A percentile compares a stretch with the other conserved stretches of the same genome.
Conservation (phyloP, 495 filamentous ascomycete species). For the Aspergillus cavernicola region DNA sequence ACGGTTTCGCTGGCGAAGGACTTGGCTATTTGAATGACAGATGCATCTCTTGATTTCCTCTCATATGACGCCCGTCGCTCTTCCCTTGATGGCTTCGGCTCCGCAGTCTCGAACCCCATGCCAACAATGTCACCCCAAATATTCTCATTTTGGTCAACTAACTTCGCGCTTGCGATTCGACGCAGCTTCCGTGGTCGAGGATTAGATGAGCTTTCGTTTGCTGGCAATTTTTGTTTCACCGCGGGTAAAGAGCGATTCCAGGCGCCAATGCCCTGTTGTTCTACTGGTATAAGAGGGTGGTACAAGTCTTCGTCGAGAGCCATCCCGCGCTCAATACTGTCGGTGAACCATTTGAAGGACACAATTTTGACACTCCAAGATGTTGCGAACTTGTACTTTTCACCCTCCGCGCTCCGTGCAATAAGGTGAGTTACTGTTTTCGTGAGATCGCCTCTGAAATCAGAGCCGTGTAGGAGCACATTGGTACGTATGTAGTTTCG, state of each 20-base stretch:
- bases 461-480: slow-evolving; percentile 65
- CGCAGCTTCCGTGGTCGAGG: slow-evolving; percentile 62
- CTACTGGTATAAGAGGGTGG: slow-evolving; percentile 62
- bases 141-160: slow-evolving; percentile 72
- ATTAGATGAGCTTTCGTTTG: slow-evolving; percentile 26
- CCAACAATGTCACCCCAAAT: slow-evolving; percentile 88
- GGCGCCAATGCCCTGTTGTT: slow-evolving; percentile 72
- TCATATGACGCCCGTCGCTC: slow-evolving; percentile 32
- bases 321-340: slow-evolving; percentile 90
- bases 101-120: slow-evolving; percentile 34
- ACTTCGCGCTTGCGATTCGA: slow-evolving; percentile 72
- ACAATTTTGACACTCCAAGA: slow-evolving; percentile 77
- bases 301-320: slow-evolving; percentile 81
- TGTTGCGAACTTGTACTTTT: slow-evolving; percentile 83
- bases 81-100: slow-evolving; percentile 1
- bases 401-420: slow-evolving; percentile 69
- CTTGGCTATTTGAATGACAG: slow-evolving; percentile 33
- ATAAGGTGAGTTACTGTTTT: slow-evolving; percentile 80
- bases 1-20: slow-evolving; percentile 43
- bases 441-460: slow-evolving; percentile 82
- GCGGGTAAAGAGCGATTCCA: slow-evolving; percentile 56
- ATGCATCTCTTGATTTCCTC: slow-evolving; percentile 15
- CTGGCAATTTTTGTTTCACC: slow-evolving; percentile 25
- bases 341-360: slow-evolving; percentile 75
- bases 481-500: slow-evolving; percentile 63